Evolutionary conservation across 331 rosid genomes (phyloP).

Genomic region (Spiraea crenata): DNA sequence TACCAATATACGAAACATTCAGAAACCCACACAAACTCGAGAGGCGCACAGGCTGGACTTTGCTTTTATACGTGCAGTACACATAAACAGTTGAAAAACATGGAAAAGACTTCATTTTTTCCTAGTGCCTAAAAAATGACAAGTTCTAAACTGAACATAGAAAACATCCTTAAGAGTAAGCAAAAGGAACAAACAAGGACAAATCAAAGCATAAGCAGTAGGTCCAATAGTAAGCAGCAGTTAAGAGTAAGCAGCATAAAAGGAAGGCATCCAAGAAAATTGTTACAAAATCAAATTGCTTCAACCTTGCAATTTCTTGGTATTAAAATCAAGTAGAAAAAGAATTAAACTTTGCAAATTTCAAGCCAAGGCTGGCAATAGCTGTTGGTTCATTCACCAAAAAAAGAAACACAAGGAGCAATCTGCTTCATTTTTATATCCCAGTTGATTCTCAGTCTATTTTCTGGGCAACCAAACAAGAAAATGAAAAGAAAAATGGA

Average conservation of each 20-base stretch:
- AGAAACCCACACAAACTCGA: neutral
- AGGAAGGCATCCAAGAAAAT: neutral
- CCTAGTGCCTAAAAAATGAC: neutral
- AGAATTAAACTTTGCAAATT: neutral
- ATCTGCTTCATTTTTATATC: neutral
- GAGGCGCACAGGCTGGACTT: neutral
- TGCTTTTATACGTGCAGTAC: neutral
- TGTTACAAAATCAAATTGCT: neutral
- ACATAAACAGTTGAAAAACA: neutral
- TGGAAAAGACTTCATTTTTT: neutral
- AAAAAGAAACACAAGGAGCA: neutral
- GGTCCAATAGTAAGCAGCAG: neutral
- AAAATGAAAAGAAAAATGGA: conserved; percentile 9
- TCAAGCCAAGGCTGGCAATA: neutral
- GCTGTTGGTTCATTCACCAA: neutral
- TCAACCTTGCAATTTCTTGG: neutral
- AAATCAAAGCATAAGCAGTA: neutral
- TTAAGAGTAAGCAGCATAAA: neutral
- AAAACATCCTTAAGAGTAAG: neutral
- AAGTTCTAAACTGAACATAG: neutral
- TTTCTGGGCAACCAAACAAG: neutral
- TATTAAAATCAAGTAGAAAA: neutral
- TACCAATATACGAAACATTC: neutral
- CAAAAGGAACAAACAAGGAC: neutral
- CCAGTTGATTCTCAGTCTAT: neutral